Percentiles rank a stretch among this genome's conserved stretches.
These are phyloP conservation scores for Tarenaya hassleriana DNA, from an alignment of 345 rosid species.

Conservation along the genomic window DNA sequence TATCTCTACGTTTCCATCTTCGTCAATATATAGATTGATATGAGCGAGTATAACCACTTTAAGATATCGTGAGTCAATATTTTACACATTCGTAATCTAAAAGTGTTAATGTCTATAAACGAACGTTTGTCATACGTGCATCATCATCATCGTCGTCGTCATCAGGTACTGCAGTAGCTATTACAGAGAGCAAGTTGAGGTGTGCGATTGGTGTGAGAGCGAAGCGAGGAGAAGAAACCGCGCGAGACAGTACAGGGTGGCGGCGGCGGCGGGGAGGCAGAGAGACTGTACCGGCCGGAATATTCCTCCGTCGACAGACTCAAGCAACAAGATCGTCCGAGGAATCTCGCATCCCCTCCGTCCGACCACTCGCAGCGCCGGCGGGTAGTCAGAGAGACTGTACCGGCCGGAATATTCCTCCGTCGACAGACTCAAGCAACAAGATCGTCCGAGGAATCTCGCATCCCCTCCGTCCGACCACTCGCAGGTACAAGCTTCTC, in stretches of 20 bases:
- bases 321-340: slow-evolving; percentile 45
- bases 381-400: slow-evolving; percentile 29
- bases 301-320: slow-evolving; percentile 50
- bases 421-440: slow-evolving; percentile 49
- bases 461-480: slow-evolving; percentile 68
- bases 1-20: slow-evolving; percentile 1
- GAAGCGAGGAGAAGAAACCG: slow-evolving; percentile 42
- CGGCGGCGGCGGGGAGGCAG: slow-evolving; percentile 21
- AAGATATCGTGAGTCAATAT: slow-evolving; percentile 1
- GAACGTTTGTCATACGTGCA: slow-evolving; percentile 9
- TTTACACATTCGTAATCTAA: neutral
- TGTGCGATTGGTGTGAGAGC: slow-evolving; percentile 90
- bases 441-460: slow-evolving; percentile 24
- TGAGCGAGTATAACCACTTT: too few relatives aligned
- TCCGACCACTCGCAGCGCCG: slow-evolving; percentile 31
- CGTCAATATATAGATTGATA: slow-evolving; percentile 13
- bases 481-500: slow-evolving; percentile 99
- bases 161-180: slow-evolving; percentile 90
- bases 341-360: slow-evolving; percentile 20
- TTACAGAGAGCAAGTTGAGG: slow-evolving; percentile 57
- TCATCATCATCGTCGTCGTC: slow-evolving; percentile 13
- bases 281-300: slow-evolving; percentile 47
- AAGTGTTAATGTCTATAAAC: too few relatives aligned
- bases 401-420: slow-evolving; percentile 61
- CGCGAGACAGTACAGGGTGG: slow-evolving; percentile 35